Percentiles rank a stretch among this genome's conserved stretches.
Evolutionary conservation across 306 rosid genomes (phyloP).

Genomic region (Echinosophora koreensis): DNA sequence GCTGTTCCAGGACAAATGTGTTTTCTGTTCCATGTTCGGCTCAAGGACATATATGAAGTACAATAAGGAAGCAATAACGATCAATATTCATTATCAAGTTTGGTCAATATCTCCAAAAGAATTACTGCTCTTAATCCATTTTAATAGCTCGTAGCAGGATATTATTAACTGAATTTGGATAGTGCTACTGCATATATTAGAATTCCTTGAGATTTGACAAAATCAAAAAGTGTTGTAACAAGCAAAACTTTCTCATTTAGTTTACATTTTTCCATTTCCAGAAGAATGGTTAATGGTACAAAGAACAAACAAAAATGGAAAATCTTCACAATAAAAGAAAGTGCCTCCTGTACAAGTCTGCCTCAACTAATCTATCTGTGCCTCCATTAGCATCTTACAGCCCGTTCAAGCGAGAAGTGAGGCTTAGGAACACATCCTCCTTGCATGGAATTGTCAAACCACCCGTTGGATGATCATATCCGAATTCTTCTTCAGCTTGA

Average conservation of each 20-base stretch:
- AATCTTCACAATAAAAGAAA: not conserved
- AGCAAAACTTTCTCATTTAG: no score
- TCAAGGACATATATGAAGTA: no score
- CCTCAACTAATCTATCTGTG: constrained; percentile 31
- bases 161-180: not conserved
- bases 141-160: no score
- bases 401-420: constrained; percentile 38
- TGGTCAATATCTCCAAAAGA: no score
- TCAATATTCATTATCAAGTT: no score
- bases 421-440: constrained; percentile 33
- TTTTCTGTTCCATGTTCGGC: not conserved
- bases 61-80: no score
- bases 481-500: constrained; percentile 48
- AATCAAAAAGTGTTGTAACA: no score
- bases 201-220: no score
- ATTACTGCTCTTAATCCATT: no score
- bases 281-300: not conserved
- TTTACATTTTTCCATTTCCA: no score
- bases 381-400: constrained; percentile 9
- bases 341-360: constrained; percentile 6
- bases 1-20: not conserved
- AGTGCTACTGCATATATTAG: no score
- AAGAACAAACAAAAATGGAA: not conserved
- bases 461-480: constrained; percentile 55
- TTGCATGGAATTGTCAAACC: constrained; percentile 51